phyloP scores from a whole-genome alignment of 257 asterid genomes.

The Echites panduratus region DNA sequence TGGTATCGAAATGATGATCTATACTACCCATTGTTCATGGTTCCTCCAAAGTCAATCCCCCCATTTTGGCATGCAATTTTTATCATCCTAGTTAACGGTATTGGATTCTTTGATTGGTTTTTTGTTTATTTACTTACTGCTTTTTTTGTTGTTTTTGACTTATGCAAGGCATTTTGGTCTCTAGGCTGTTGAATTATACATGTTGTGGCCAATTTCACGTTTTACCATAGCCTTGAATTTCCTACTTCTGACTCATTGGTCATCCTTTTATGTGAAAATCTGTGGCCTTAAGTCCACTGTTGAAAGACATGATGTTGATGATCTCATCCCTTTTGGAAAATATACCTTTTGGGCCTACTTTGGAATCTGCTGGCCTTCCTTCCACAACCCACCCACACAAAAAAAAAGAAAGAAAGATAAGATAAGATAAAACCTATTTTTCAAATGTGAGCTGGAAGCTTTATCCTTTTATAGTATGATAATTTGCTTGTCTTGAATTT shows the following conservation, averaged over 20 bases:
- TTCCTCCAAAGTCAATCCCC: slow-evolving; percentile 80
- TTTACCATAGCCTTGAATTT: neutral
- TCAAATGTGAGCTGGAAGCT: neutral
- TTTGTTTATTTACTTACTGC: neutral
- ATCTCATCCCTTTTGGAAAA: neutral
- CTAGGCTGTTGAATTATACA: neutral
- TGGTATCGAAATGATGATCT: slow-evolving; percentile 63
- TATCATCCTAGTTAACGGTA: slow-evolving; percentile 78
- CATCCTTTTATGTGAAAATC: neutral
- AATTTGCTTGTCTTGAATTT: neutral
- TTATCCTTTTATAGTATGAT: neutral
- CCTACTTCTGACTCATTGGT: neutral
- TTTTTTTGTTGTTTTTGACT: neutral
- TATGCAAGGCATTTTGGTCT: neutral
- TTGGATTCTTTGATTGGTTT: slow-evolving; percentile 18
- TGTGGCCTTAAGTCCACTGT: neutral
- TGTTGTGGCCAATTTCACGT: neutral
- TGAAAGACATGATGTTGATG: neutral
- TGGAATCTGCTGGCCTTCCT: neutral
- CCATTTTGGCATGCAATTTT: slow-evolving; percentile 91
- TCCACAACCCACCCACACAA: neutral
- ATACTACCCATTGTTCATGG: slow-evolving; percentile 63
- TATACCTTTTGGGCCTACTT: neutral
- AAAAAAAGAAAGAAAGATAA: too few relatives aligned
- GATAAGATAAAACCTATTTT: neutral